A percentile compares a stretch with the other conserved stretches of the same genome.
These are phyloP conservation scores for Mycosphaerella sp. DNA, from an alignment of 2,329 filamentous ascomycete genomes.

Conservation along the genomic window DNA sequence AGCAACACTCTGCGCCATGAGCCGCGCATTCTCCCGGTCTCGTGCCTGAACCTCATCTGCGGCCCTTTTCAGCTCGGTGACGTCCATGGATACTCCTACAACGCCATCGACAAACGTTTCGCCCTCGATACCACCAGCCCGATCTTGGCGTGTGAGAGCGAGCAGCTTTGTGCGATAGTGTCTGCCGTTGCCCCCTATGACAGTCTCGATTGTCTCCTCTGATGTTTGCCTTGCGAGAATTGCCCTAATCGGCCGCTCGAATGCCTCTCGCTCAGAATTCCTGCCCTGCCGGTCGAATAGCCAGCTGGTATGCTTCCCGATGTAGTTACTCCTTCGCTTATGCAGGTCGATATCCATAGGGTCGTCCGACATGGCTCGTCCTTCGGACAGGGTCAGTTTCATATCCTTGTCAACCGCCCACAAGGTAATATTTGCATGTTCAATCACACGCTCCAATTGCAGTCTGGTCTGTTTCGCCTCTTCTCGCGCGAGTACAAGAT, in stretches of 20 bases:
- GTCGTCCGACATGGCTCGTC: conserved; percentile 41
- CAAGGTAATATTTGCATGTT: conserved; percentile 68
- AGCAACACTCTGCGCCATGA: conserved; percentile 68
- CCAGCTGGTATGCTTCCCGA: conserved; percentile 59
- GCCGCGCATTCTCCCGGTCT: conserved; percentile 59
- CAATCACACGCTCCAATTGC: conserved; percentile 66
- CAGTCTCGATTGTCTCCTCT: conserved; percentile 60
- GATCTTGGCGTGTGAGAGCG: conserved; percentile 55
- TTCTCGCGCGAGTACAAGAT: conserved; percentile 62
- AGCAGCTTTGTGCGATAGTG: conserved; percentile 69
- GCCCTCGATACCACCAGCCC: conserved; percentile 46
- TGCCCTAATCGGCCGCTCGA: conserved; percentile 55
- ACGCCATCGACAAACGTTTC: conserved; percentile 60
- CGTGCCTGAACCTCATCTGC: conserved; percentile 59
- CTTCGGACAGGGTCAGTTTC: conserved; percentile 64
- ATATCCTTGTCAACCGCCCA: conserved; percentile 63
- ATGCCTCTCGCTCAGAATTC: conserved; percentile 33
- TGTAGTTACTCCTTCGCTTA: conserved; percentile 25
- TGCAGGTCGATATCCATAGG: conserved; percentile 1
- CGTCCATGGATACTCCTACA: conserved; percentile 73
- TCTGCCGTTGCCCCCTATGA: conserved; percentile 50
- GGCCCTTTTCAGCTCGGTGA: conserved; percentile 63
- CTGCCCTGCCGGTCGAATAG: conserved; percentile 46
- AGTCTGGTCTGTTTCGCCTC: conserved; percentile 61
- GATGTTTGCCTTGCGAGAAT: conserved; percentile 56